Evolutionary conservation across 2,329 filamentous ascomycete species (phyloP).

Genomic region (Pseudogymnoascus sp.): DNA sequence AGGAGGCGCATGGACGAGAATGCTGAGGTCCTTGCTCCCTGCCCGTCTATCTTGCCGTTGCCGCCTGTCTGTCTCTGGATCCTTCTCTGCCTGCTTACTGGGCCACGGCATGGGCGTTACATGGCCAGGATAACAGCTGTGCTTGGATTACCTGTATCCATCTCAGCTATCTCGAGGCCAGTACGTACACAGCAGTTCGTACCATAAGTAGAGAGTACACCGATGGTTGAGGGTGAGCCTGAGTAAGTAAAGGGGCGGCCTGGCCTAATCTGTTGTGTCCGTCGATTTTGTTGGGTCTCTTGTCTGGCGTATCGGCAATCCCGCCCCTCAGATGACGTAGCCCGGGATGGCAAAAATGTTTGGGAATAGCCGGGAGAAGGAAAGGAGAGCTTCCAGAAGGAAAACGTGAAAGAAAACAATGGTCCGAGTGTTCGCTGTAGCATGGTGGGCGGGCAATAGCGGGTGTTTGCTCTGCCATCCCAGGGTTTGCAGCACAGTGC

Average conservation of each 20-base stretch:
- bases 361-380: conserved; percentile 3
- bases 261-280: neutral
- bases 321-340: neutral
- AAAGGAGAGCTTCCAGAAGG: neutral
- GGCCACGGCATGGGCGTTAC: neutral
- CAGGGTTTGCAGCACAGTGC: neutral
- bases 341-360: neutral
- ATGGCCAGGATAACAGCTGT: neutral
- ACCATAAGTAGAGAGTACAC: neutral
- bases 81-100: neutral
- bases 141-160: neutral
- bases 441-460: neutral
- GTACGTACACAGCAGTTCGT: neutral
- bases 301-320: conserved; percentile 1
- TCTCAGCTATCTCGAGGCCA: neutral
- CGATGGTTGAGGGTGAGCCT: neutral
- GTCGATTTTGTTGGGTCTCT: neutral
- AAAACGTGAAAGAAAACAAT: neutral
- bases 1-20: neutral
- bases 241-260: neutral
- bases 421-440: neutral
- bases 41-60: neutral
- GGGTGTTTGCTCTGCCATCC: neutral
- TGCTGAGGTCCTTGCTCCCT: neutral
- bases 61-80: neutral